phyloP scores from a whole-genome alignment of 116 monocot genomes.

The Iris pallida region DNA sequence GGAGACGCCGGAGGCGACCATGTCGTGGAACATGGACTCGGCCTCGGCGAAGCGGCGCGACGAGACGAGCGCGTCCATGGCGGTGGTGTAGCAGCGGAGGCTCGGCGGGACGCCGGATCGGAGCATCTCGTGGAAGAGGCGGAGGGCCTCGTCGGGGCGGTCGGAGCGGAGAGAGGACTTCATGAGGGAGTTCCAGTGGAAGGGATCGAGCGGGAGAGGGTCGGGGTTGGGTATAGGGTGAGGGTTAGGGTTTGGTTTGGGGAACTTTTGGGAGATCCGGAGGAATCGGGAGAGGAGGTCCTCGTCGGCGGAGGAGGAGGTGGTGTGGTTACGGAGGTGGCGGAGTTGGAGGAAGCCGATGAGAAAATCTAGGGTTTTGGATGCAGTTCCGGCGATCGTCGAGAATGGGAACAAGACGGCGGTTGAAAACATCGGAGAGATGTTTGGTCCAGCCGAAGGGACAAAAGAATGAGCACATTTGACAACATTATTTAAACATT shows the following conservation, averaged over 20 bases:
- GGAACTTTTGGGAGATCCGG: conserved; percentile 1
- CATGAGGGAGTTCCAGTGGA: conserved; percentile 22
- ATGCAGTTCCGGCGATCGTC: conserved; percentile 6
- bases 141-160: conserved; percentile 19
- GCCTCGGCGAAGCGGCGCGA: conserved; percentile 18
- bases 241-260: conserved; percentile 2
- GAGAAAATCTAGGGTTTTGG: conserved; percentile 19
- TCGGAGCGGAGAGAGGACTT: conserved; percentile 18
- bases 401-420: not conserved
- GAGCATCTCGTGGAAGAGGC: conserved; percentile 28
- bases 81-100: conserved; percentile 24
- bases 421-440: no score
- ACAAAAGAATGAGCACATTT: no score
- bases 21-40: conserved; percentile 25
- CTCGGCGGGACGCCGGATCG: conserved; percentile 4
- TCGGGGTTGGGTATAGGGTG: not conserved
- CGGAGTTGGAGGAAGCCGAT: conserved; percentile 8
- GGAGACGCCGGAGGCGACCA: conserved; percentile 15
- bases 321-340: not conserved
- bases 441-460: no score
- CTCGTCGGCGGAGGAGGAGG: conserved; percentile 3
- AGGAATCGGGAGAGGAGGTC: conserved; percentile 1
- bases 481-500: no score
- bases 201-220: not conserved
- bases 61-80: conserved; percentile 19